Evolutionary conservation across 805 yeast genomes (phyloP), one percentile per base, ranked within the genome.

Genomic region (Saccharomycopsis olivae): DNA sequence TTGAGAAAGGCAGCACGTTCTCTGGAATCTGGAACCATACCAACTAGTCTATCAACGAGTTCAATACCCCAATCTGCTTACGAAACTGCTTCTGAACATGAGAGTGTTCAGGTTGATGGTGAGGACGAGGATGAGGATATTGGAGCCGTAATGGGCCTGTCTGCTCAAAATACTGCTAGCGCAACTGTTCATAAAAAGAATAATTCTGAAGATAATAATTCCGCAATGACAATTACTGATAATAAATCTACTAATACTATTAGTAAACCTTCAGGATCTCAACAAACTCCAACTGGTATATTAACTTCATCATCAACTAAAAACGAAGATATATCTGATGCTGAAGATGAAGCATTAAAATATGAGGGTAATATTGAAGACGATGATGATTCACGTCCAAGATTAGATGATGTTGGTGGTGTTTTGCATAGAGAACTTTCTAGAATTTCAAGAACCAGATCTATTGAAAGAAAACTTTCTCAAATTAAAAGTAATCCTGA

Each of bases 391-490:
- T 41, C 24, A 17, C 33, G 18, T 6, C 37, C 48, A 9, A 33
- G 33, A 3, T 41, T 47, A 36, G 45, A 44, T 10, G 38, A 47
- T 23, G 21, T 49, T 19, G 35, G 38, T n/a, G 40, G 51, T 37
- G 37, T 39, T 9, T 41, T 41, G 33, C 28, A 41, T 15, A 24
- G 41, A 19, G 29, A 27, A 19, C 15, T 41, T 11, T 33, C 44
- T 9, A 32, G 38, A 23, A 29, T 37, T 23, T 36, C 41, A 4
- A 20, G 34, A 18, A 31, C 24, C 3, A 19, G 29, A 20, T 20
- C 38, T 2, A n/a, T 35, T 9, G 40, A 39, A 32, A 38, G 43
- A 31, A 39, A 28, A 35, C 17, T 38, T n/a, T 30, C 39, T 13
- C 28, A 29, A 23, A 24, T 31, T 4, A 28, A 23, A 28, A 9